Evolutionary conservation across 495 filamentous ascomycete genomes (phyloP).

Genomic region (Aspergillus indologenus): DNA sequence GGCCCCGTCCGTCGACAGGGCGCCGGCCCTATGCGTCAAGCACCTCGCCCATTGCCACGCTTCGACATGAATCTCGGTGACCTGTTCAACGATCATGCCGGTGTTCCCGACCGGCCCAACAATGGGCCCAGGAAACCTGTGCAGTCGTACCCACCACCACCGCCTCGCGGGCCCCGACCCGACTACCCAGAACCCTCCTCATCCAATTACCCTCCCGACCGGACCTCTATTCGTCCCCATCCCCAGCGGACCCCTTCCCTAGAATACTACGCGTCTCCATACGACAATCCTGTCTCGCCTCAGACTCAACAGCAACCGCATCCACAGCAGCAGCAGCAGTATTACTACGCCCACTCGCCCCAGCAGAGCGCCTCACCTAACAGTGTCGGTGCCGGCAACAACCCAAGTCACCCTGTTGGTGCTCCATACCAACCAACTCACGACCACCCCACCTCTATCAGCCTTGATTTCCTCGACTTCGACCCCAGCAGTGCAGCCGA

Average conservation of each 20-base stretch:
- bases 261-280: constrained; percentile 35
- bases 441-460: constrained; percentile 31
- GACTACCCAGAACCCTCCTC: constrained; percentile 29
- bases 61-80: constrained; percentile 68
- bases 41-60: constrained; percentile 44
- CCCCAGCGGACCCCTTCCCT: constrained; percentile 35
- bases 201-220: constrained; percentile 26
- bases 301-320: constrained; percentile 26
- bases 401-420: constrained; percentile 5
- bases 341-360: constrained; percentile 41
- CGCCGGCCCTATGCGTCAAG: constrained; percentile 21
- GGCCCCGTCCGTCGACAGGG: constrained; percentile 27
- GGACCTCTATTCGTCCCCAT: constrained; percentile 23
- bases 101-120: constrained; percentile 26
- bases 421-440: constrained; percentile 24
- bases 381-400: constrained; percentile 24
- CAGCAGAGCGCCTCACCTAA: constrained; percentile 38
- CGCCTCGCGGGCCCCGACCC: constrained; percentile 10
- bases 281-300: constrained; percentile 34
- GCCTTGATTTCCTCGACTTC: constrained; percentile 43
- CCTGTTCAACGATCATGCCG: constrained; percentile 32
- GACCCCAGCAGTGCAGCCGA: constrained; percentile 27
- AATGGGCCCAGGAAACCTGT: constrained; percentile 13
- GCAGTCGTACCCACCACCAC: constrained; percentile 20
- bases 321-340: constrained; percentile 35